A percentile compares a stretch with the other conserved stretches of the same genome.
These are phyloP conservation scores for Cryptococcus floricola DNA, from an alignment of 1,284 basidiomycete species.

Conservation along the genomic window DNA sequence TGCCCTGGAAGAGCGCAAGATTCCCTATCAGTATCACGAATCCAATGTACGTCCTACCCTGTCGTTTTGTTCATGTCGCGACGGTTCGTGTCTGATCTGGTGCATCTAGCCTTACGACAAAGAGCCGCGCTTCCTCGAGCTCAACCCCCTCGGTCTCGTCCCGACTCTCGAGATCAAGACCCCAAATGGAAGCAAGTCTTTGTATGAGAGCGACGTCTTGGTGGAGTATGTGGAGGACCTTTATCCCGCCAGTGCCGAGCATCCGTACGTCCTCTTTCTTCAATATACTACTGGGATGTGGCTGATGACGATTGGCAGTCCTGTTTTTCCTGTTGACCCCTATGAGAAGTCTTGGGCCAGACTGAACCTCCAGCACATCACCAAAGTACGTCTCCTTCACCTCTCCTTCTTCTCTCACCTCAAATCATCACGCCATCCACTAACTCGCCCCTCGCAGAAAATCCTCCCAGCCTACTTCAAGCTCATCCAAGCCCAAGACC, in stretches of 20 bases:
- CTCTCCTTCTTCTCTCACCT: not conserved
- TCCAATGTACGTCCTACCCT: slow-evolving; percentile 14
- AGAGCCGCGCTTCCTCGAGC: slow-evolving; percentile 16
- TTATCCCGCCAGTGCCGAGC: slow-evolving; percentile 15
- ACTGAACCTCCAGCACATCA: slow-evolving; percentile 22
- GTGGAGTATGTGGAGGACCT: slow-evolving; percentile 22
- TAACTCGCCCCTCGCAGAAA: slow-evolving; percentile 12
- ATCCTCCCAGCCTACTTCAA: slow-evolving; percentile 24
- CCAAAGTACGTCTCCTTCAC: slow-evolving; percentile 21
- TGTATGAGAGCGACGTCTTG: slow-evolving; percentile 22
- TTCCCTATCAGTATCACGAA: slow-evolving; percentile 21
- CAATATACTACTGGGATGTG: not conserved
- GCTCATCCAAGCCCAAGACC: slow-evolving; percentile 19
- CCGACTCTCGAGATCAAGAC: slow-evolving; percentile 18
- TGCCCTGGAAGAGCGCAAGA: slow-evolving; percentile 22
- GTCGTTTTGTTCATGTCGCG: not conserved
- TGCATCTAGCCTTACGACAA: slow-evolving; percentile 23
- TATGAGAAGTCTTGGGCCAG: slow-evolving; percentile 22
- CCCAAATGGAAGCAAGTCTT: slow-evolving; percentile 6
- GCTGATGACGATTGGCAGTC: slow-evolving; percentile 2
- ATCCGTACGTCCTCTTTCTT: slow-evolving; percentile 14
- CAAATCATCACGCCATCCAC: not conserved
- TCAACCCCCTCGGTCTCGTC: slow-evolving; percentile 21
- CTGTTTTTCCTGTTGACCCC: slow-evolving; percentile 16
- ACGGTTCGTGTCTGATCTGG: not conserved